Evolutionary conservation across 768 basidiomycete species (phyloP), one percentile per base, ranked within the genome.

Genomic region (Lentinula sp.): DNA sequence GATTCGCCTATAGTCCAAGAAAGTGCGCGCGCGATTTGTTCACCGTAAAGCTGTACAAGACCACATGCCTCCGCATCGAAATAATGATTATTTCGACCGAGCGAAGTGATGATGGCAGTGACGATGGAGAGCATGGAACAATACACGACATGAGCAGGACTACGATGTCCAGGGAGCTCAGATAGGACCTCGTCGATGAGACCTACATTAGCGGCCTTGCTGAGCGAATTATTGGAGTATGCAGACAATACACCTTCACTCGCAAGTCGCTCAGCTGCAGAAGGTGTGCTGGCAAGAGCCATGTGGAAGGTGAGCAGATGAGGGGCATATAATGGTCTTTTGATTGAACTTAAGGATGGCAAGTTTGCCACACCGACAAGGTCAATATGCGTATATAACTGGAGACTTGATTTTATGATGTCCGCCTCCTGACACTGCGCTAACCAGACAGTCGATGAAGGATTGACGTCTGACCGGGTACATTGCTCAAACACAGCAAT

Each of bases 281-380:
- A 80, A 0, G 87, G 83, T 57, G 90, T 80, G 61, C 84, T 84
- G 15, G 89, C 91, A 18, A 97, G 74, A 0, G 91, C 84, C 78
- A 94, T 88, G 68, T 96, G 93, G 76, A 97, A 91, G 34, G 88
- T 76, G 58, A 97, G 83, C 60, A 96, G 76, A 66, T 91, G 88
- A 0, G 89, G 85, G 0, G 88, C 79, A 67, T 93, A 93, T 31
- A 89, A 73, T 11, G 90, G 83, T 68, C 84, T 79, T 59, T 86
- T 87, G 49, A 84, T 82, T 1, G 81, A 68, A 21, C 88, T 76
- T 16, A 91, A 79, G 10, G 87, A 73, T 1, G 84, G 76, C 1
- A 89, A 70, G 64, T 91, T 87, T 11, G 88, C 84, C 13, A 87
- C 69, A 13, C 91, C 91, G 35, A 82, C 81, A 4, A 94, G 74